Evolutionary conservation across 441 rosid species (phyloP).

Genomic region (Pelargonium australe): DNA sequence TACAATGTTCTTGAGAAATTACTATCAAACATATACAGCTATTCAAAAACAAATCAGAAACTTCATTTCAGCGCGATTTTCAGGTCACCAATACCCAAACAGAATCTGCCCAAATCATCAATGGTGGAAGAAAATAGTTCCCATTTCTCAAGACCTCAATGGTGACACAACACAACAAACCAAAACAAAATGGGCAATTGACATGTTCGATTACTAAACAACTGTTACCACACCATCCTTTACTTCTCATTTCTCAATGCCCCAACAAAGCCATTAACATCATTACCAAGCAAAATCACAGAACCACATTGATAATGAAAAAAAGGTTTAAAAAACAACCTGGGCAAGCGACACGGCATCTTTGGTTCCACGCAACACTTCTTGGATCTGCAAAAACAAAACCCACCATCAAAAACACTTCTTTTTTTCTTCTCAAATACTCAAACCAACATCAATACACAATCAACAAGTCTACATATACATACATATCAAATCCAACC

Average conservation of each 20-base stretch:
- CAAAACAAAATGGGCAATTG: constrained; percentile 13
- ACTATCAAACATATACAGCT: not conserved
- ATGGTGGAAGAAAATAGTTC: constrained; percentile 9
- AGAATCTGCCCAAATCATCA: constrained; percentile 10
- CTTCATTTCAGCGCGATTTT: constrained; percentile 5
- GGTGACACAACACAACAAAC: constrained; percentile 4
- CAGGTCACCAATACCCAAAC: not conserved
- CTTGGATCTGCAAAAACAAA: constrained; percentile 61
- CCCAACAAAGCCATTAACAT: constrained; percentile 10
- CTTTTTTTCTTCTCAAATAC: not conserved
- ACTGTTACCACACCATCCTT: not conserved
- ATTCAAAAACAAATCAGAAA: not conserved
- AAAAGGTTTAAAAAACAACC: constrained; percentile 34
- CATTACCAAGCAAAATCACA: not conserved
- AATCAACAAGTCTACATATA: constrained; percentile 1
- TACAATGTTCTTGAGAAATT: not conserved
- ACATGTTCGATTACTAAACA: not conserved
- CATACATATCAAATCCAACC: constrained; percentile 6
- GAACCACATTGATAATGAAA: constrained; percentile 14
- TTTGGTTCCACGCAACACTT: constrained; percentile 53
- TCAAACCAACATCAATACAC: constrained; percentile 9
- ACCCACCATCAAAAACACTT: constrained; percentile 11
- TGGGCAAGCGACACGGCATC: constrained; percentile 84
- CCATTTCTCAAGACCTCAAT: constrained; percentile 22
- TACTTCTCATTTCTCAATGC: constrained; percentile 21